A percentile compares a stretch with the other conserved stretches of the same genome.
These are phyloP conservation scores for Fusarium sp. DNA, from an alignment of 2,329 filamentous ascomycete species.

Conservation along the genomic window DNA sequence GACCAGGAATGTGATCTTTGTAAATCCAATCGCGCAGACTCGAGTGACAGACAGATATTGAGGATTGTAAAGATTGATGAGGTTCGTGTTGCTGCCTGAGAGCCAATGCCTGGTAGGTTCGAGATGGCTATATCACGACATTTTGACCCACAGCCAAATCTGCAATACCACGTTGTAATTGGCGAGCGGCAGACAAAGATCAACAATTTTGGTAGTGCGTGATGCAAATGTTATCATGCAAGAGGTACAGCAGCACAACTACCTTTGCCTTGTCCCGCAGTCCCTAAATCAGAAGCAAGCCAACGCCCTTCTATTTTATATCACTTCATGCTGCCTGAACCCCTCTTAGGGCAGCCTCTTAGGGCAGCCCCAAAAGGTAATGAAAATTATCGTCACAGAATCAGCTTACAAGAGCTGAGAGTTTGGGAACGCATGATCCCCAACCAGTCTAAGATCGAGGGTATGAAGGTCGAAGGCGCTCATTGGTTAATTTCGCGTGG, in stretches of 20 bases:
- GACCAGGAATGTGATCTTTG: rapidly evolving
- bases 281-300: background rate
- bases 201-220: rapidly evolving
- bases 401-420: too few relatives aligned
- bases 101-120: rapidly evolving
- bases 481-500: too few relatives aligned
- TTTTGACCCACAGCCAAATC: background rate
- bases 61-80: rapidly evolving
- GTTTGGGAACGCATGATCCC: background rate
- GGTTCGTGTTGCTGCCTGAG: too few relatives aligned
- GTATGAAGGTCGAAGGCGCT: background rate
- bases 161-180: rapidly evolving
- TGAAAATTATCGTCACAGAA: background rate
- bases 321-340: too few relatives aligned
- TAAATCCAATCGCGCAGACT: rapidly evolving
- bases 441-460: background rate
- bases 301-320: background rate
- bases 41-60: rapidly evolving
- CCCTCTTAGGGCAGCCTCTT: too few relatives aligned
- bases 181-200: rapidly evolving
- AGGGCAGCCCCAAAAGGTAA: background rate
- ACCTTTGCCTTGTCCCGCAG: rapidly evolving
- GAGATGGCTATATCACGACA: background rate
- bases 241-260: background rate
- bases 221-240: rapidly evolving